Percentiles rank a stretch among this genome's conserved stretches.
Evolutionary conservation across 495 filamentous ascomycete species (phyloP).

Genomic region (Lasiosphaeriaceae sp.): DNA sequence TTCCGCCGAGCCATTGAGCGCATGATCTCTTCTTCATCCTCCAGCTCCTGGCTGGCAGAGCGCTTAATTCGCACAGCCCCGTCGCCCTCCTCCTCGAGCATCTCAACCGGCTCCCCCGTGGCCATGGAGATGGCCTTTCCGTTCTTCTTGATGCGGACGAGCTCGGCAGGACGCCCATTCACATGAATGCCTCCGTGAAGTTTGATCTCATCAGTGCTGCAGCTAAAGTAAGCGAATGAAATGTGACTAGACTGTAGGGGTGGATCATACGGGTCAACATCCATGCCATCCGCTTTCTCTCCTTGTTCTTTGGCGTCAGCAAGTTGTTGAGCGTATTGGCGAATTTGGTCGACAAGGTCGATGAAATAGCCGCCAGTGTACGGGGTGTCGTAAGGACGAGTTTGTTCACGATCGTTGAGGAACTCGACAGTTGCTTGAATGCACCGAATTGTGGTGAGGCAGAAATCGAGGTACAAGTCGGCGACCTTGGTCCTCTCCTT

Average conservation of each 20-base stretch:
- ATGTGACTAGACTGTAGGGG: background rate
- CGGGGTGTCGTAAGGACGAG: slow-evolving; percentile 72
- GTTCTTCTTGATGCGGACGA: slow-evolving; percentile 71
- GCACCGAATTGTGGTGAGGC: slow-evolving; percentile 79
- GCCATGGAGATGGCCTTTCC: slow-evolving; percentile 72
- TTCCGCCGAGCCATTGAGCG: slow-evolving; percentile 89
- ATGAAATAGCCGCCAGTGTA: slow-evolving; percentile 93
- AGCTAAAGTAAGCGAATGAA: slow-evolving; percentile 36
- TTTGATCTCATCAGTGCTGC: slow-evolving; percentile 61
- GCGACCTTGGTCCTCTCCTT: slow-evolving; percentile 71
- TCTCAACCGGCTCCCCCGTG: slow-evolving; percentile 52
- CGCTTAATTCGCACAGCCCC: slow-evolving; percentile 55
- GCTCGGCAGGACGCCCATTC: slow-evolving; percentile 72
- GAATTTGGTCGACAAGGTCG: slow-evolving; percentile 84
- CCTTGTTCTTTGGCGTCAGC: slow-evolving; percentile 49
- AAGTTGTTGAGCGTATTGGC: slow-evolving; percentile 61
- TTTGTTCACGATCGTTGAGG: slow-evolving; percentile 76
- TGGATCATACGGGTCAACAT: slow-evolving; percentile 49
- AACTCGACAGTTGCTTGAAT: slow-evolving; percentile 77
- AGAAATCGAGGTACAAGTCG: slow-evolving; percentile 73
- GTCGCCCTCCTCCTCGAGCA: slow-evolving; percentile 40
- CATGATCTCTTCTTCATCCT: slow-evolving; percentile 69
- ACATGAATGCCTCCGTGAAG: slow-evolving; percentile 72
- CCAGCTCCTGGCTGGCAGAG: slow-evolving; percentile 52
- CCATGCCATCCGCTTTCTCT: slow-evolving; percentile 42